Evolutionary conservation across 2,329 filamentous ascomycete genomes (phyloP).

Genomic region (Aspergillus fumigatus): DNA sequence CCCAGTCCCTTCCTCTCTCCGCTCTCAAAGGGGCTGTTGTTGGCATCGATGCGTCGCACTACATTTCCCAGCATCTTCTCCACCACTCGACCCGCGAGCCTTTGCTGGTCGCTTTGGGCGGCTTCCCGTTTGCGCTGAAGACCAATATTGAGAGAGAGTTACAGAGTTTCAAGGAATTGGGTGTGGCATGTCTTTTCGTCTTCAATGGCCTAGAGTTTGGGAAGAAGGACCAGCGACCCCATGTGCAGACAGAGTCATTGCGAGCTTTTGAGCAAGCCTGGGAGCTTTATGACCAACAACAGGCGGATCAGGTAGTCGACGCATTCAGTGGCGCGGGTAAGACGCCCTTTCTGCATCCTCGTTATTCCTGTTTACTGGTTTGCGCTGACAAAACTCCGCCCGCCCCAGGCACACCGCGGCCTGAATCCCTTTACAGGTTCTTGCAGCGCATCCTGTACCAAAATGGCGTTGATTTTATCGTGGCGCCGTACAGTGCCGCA

Average conservation of each 20-base stretch:
- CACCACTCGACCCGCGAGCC: slow-evolving; percentile 71
- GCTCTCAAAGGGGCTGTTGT: slow-evolving; percentile 71
- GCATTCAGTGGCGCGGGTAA: slow-evolving; percentile 82
- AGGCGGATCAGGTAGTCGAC: slow-evolving; percentile 73
- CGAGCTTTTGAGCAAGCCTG: slow-evolving; percentile 75
- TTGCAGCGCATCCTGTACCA: slow-evolving; percentile 70
- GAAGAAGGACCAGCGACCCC: slow-evolving; percentile 63
- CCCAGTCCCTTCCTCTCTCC: slow-evolving; percentile 58
- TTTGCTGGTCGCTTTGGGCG: slow-evolving; percentile 82
- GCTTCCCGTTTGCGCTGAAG: slow-evolving; percentile 74
- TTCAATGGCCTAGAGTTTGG: slow-evolving; percentile 84
- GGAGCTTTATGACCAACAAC: slow-evolving; percentile 76
- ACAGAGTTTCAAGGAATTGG: slow-evolving; percentile 62
- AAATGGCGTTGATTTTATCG: slow-evolving; percentile 67
- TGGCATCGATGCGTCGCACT: slow-evolving; percentile 86
- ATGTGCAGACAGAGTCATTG: slow-evolving; percentile 58
- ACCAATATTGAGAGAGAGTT: slow-evolving; percentile 73
- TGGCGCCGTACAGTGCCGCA: slow-evolving; percentile 82
- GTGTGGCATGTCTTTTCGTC: slow-evolving; percentile 78
- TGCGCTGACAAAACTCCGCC: slow-evolving; percentile 23
- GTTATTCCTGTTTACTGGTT: not conserved
- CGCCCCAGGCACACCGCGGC: slow-evolving; percentile 60
- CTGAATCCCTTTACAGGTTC: slow-evolving; percentile 69
- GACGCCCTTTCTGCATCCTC: slow-evolving; percentile 8
- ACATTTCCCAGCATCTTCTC: slow-evolving; percentile 73